phyloP scores from a whole-genome alignment of 495 filamentous ascomycete genomes.

The Xylaria flabelliformis region DNA sequence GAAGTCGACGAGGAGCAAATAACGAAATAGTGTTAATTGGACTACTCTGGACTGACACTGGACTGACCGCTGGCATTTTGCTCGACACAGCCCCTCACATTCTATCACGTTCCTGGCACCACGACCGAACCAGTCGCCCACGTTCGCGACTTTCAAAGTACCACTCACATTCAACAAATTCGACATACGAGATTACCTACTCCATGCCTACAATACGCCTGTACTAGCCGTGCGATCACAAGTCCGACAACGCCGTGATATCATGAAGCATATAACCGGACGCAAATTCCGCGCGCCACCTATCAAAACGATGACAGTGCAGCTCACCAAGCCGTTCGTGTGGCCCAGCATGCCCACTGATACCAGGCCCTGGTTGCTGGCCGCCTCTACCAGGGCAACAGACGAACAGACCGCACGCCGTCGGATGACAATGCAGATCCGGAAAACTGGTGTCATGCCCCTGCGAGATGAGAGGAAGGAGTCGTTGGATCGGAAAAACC shows the following conservation, averaged over 20 bases:
- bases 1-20: background rate
- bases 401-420: constrained; percentile 46
- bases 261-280: constrained; percentile 52
- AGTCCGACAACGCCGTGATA: constrained; percentile 67
- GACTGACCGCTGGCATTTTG: background rate
- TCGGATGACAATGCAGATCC: background rate
- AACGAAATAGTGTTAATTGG: background rate
- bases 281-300: constrained; percentile 65
- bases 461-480: constrained; percentile 44
- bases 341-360: constrained; percentile 62
- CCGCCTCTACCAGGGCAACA: constrained; percentile 54
- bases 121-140: constrained; percentile 71
- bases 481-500: constrained; percentile 39
- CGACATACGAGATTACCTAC: constrained; percentile 88
- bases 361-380: constrained; percentile 5
- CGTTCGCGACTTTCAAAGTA: constrained; percentile 82
- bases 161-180: constrained; percentile 90
- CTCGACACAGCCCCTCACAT: constrained; percentile 71
- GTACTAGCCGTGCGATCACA: constrained; percentile 76
- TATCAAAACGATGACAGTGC: constrained; percentile 89
- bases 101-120: constrained; percentile 73
- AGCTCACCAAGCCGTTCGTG: constrained; percentile 81
- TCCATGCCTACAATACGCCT: constrained; percentile 72
- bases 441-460: constrained; percentile 28
- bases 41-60: background rate